Conservation (phyloP, 2,329 filamentous ascomycete genomes). For the Pestalotiopsis sp. region DNA sequence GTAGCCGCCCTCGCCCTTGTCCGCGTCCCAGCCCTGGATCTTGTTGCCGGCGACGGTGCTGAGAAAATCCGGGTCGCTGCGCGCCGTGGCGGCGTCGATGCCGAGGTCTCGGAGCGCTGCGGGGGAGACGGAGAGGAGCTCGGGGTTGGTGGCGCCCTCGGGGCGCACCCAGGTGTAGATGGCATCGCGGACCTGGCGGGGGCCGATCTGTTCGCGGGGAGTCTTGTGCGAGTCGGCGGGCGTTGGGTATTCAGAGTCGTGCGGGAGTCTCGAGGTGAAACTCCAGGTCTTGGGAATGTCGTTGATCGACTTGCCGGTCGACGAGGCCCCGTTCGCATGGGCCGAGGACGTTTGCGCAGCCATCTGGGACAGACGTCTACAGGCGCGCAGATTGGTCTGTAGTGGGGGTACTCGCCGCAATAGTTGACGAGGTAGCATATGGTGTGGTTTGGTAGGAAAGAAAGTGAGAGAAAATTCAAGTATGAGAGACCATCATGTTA, state of each 20-base stretch:
- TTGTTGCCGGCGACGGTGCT: conserved; percentile 80
- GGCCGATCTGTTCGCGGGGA: conserved; percentile 73
- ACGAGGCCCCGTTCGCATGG: conserved; percentile 16
- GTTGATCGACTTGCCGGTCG: conserved; percentile 37
- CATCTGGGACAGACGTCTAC: conserved; percentile 28
- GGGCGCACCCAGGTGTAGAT: conserved; percentile 91
- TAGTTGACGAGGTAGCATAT: conserved; percentile 36
- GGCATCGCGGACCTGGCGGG: conserved; percentile 82
- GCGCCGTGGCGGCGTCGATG: conserved; percentile 67
- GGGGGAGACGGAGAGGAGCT: conserved; percentile 79
- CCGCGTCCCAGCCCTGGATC: conserved; percentile 76
- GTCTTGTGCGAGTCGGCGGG: conserved; percentile 81
- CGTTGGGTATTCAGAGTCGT: conserved; percentile 78
- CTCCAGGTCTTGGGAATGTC: conserved; percentile 67
- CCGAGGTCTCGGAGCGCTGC: conserved; percentile 82
- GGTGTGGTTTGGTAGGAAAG: conserved; percentile 10
- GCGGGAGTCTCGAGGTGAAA: conserved; percentile 68
- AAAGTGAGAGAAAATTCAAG: background rate
- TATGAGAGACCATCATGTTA: background rate
- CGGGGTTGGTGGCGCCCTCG: conserved; percentile 68
- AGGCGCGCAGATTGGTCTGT: conserved; percentile 17
- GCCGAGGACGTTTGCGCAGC: conserved; percentile 31
- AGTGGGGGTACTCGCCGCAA: conserved; percentile 20
- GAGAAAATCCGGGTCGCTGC: conserved; percentile 69
- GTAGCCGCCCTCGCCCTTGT: conserved; percentile 68